Evolutionary conservation across 352 stramenopile genomes (phyloP).

Genomic region (Peronospora belbahrii): DNA sequence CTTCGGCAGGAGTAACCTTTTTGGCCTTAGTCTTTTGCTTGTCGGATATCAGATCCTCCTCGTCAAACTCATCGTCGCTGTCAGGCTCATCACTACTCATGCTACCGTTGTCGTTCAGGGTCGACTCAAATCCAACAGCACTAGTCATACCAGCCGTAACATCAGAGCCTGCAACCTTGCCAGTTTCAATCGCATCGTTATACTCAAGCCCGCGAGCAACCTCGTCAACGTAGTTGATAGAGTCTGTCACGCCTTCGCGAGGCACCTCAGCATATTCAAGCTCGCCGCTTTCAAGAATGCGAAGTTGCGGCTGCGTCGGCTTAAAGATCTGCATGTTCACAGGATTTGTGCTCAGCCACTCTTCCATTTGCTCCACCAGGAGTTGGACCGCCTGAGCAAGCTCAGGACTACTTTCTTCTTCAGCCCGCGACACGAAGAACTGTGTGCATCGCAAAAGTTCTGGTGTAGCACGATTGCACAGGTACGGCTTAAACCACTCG

Average conservation of each 20-base stretch:
- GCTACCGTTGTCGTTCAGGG: conserved; percentile 39
- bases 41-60: conserved; percentile 9
- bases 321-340: conserved; percentile 57
- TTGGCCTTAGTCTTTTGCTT: conserved; percentile 13
- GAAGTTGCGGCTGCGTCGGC: conserved; percentile 40
- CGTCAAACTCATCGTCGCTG: conserved; percentile 34
- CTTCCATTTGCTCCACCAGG: conserved; percentile 51
- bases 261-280: conserved; percentile 50
- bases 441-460: conserved; percentile 49
- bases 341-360: conserved; percentile 42
- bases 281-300: conserved; percentile 43
- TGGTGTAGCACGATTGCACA: conserved; percentile 66
- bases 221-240: conserved; percentile 64
- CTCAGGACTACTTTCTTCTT: conserved; percentile 35
- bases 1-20: conserved; percentile 29
- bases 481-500: conserved; percentile 50
- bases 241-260: conserved; percentile 39
- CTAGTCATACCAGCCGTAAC: conserved; percentile 28
- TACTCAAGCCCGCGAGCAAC: conserved; percentile 57
- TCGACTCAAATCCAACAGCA: conserved; percentile 51
- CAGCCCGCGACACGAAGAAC: conserved; percentile 40
- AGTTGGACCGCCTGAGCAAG: conserved; percentile 47
- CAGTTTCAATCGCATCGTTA: conserved; percentile 22
- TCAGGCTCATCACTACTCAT: conserved; percentile 37
- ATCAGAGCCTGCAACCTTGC: conserved; percentile 17